Conservation (phyloP, 495 filamentous ascomycete genomes). For the Xylaria longipes region DNA sequence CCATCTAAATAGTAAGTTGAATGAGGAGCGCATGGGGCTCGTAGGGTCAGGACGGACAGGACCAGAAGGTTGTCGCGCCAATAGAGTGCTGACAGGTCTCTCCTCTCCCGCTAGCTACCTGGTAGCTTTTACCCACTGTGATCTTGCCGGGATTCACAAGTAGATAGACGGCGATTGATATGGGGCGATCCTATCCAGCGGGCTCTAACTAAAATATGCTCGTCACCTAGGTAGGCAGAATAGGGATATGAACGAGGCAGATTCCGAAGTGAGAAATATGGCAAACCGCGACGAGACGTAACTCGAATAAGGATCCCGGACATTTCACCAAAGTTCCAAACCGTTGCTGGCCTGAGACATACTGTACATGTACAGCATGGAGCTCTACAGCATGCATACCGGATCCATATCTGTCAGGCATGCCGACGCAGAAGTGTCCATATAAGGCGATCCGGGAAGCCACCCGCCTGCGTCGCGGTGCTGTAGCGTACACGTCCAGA, state of each 20-base stretch:
- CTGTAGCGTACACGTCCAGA: not conserved
- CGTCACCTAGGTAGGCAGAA: not conserved
- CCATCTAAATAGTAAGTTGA: not conserved
- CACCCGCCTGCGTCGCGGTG: not conserved
- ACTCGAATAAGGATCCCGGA: not conserved
- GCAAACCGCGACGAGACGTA: no score
- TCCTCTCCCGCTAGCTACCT: not conserved
- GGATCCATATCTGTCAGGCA: not conserved
- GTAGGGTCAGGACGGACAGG: no score
- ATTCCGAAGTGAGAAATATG: not conserved
- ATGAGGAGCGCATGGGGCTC: not conserved
- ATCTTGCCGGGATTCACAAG: not conserved
- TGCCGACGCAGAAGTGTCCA: not conserved
- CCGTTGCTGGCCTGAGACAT: not conserved
- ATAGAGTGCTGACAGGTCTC: constrained; percentile 20
- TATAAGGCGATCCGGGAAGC: not conserved
- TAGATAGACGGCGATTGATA: constrained; percentile 3
- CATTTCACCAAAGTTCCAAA: not conserved
- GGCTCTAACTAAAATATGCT: constrained; percentile 10
- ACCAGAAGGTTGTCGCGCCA: constrained; percentile 4
- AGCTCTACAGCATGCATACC: not conserved
- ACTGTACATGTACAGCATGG: no score
- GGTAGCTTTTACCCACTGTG: not conserved
- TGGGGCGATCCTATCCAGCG: constrained; percentile 5
- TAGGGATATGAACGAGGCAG: not conserved